Evolutionary conservation across 768 basidiomycete genomes (phyloP).

Genomic region (Sporobolomyces phaffii): DNA sequence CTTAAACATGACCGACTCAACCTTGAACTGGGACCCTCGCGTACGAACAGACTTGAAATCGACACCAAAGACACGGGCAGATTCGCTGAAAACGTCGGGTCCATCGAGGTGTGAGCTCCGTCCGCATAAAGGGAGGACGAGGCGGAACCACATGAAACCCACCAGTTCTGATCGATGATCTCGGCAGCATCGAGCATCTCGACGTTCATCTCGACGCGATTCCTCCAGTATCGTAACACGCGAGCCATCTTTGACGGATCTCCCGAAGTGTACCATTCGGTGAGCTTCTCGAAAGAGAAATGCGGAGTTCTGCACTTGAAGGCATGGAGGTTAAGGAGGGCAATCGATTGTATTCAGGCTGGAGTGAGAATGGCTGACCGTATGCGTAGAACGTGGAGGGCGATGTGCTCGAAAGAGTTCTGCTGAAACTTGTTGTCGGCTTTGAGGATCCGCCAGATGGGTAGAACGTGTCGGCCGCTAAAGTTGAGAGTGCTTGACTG

Average conservation of each 20-base stretch:
- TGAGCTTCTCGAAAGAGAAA: conserved; percentile 60
- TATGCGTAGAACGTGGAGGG: conserved; percentile 67
- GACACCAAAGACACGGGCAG: conserved; percentile 92
- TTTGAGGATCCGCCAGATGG: conserved; percentile 87
- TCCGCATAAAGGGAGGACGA: no score
- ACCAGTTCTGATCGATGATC: conserved; percentile 84
- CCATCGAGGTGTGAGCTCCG: no score
- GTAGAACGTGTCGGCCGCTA: conserved; percentile 81
- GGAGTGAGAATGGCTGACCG: conserved; percentile 55
- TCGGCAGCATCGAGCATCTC: conserved; percentile 77
- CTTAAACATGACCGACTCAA: conserved; percentile 96
- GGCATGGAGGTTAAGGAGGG: no score
- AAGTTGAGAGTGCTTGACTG: conserved; percentile 78
- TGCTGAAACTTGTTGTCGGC: conserved; percentile 68
- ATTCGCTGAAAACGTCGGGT: conserved; percentile 59
- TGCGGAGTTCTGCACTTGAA: conserved; percentile 62
- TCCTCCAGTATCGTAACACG: conserved; percentile 60
- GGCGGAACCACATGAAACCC: conserved; percentile 40
- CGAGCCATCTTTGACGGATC: conserved; percentile 56
- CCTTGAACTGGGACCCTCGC: conserved; percentile 96
- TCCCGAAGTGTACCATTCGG: conserved; percentile 61
- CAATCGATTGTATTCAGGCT: no score
- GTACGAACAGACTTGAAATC: conserved; percentile 94
- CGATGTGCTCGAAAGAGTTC: conserved; percentile 86
- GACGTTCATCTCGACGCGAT: conserved; percentile 63